These are phyloP conservation scores for Cenococcum geophilum DNA, from an alignment of 495 filamentous ascomycete species.

Conservation along the genomic window DNA sequence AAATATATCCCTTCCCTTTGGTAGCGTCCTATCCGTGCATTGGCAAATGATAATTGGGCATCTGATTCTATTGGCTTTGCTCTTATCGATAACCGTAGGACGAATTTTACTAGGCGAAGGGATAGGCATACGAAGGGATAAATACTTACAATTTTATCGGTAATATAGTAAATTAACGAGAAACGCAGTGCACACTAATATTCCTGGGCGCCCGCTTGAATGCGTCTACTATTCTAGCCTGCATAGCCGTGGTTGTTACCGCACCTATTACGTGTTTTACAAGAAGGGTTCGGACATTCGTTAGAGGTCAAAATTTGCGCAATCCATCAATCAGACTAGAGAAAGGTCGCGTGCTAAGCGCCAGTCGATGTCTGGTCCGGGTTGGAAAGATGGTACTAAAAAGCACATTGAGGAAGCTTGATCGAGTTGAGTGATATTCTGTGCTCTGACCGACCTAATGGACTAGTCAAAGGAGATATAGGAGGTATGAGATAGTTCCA, in stretches of 20 bases:
- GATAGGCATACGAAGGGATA: background rate
- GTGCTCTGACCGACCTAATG: no score
- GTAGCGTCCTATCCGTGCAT: no score
- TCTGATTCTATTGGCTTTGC: no score
- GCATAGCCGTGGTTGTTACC: slow-evolving; percentile 41
- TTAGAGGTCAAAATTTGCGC: slow-evolving; percentile 45
- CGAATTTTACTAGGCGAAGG: no score
- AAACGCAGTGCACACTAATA: slow-evolving; percentile 26
- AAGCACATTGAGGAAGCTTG: slow-evolving; percentile 6
- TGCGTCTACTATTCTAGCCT: slow-evolving; percentile 44
- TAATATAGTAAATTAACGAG: slow-evolving; percentile 23
- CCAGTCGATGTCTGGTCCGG: slow-evolving; percentile 12
- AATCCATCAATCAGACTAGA: slow-evolving; percentile 4
- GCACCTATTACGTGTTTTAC: slow-evolving; percentile 49
- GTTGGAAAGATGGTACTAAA: background rate
- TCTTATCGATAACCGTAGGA: no score
- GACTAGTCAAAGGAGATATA: no score
- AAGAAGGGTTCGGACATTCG: slow-evolving; percentile 45
- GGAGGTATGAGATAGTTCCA: no score
- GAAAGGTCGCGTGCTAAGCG: slow-evolving; percentile 11
- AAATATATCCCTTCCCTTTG: no score
- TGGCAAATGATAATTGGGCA: no score
- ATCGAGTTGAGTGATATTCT: no score
- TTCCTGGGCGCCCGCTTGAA: slow-evolving; percentile 35
- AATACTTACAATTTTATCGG: no score